A percentile compares a stretch with the other conserved stretches of the same genome.
Evolutionary conservation across 1,284 basidiomycete genomes (phyloP).

Genomic region (Irpex sp.): DNA sequence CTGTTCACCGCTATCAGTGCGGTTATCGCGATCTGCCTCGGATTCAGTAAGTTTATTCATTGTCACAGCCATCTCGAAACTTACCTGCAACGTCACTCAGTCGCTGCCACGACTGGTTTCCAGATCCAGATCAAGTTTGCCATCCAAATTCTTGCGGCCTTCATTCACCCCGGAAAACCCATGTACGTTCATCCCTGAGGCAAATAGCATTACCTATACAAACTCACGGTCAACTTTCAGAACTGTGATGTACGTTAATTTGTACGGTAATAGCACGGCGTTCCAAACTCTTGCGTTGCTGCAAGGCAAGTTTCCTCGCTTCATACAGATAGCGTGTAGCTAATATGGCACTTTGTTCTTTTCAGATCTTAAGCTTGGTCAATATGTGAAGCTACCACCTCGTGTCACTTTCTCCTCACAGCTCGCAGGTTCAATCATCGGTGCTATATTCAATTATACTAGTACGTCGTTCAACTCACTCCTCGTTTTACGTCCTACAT

Average conservation of each 20-base stretch:
- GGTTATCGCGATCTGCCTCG: constrained; percentile 54
- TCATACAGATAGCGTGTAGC: neutral
- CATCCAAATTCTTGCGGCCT: constrained; percentile 71
- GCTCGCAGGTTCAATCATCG: constrained; percentile 52
- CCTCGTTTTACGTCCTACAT: neutral
- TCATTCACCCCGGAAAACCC: constrained; percentile 67
- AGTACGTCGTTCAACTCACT: constrained; percentile 36
- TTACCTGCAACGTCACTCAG: constrained; percentile 25
- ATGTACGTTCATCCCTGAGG: constrained; percentile 41
- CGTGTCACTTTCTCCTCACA: constrained; percentile 56
- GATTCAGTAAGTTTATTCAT: constrained; percentile 49
- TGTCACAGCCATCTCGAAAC: neutral
- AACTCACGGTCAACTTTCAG: constrained; percentile 26
- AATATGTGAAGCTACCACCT: constrained; percentile 65
- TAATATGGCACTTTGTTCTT: neutral
- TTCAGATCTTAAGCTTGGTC: constrained; percentile 65
- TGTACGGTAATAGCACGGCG: constrained; percentile 67
- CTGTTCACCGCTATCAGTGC: constrained; percentile 55
- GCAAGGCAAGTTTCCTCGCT: constrained; percentile 42
- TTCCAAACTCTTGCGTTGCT: constrained; percentile 67
- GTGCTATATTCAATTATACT: constrained; percentile 60
- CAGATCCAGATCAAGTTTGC: constrained; percentile 56
- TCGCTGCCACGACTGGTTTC: constrained; percentile 64
- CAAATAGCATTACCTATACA: neutral
- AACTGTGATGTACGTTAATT: constrained; percentile 60